Conservation (phyloP, 2,329 filamentous ascomycete species). For the Hypoxylon sp. region DNA sequence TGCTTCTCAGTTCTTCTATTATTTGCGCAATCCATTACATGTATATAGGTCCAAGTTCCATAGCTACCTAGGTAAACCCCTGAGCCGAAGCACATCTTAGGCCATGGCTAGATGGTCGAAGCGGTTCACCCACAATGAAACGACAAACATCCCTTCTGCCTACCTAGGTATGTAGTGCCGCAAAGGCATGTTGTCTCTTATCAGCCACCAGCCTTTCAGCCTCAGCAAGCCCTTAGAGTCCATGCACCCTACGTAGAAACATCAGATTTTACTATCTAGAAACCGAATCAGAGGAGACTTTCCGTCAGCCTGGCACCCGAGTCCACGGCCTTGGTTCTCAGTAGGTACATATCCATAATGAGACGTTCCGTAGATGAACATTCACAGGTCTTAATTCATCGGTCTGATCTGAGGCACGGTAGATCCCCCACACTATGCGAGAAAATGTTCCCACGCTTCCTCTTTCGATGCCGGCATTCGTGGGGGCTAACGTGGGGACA, state of each 20-base stretch:
- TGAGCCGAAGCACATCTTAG: not conserved
- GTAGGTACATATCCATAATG: slow-evolving; percentile 5
- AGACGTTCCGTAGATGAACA: slow-evolving; percentile 5
- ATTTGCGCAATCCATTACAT: not conserved
- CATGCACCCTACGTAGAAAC: not conserved
- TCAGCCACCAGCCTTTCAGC: not conserved
- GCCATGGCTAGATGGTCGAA: not conserved
- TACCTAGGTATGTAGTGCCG: not conserved
- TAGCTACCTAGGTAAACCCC: too few relatives aligned
- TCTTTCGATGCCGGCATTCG: not conserved
- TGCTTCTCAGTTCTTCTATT: not conserved
- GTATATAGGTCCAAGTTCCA: too few relatives aligned
- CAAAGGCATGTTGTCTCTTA: not conserved
- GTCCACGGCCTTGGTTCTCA: slow-evolving; percentile 22
- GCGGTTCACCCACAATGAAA: not conserved
- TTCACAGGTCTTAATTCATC: not conserved
- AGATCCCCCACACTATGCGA: slow-evolving; percentile 14
- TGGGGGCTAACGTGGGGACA: slow-evolving; percentile 16
- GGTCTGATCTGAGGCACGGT: slow-evolving; percentile 1
- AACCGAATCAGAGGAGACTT: not conserved
- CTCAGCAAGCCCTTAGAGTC: not conserved
- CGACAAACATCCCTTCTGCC: not conserved
- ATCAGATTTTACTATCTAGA: not conserved
- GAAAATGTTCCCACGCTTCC: not conserved
- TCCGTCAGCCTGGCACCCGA: slow-evolving; percentile 14